These are phyloP conservation scores for Xylariales sp. DNA, from an alignment of 2,329 filamentous ascomycete species.

Conservation along the genomic window DNA sequence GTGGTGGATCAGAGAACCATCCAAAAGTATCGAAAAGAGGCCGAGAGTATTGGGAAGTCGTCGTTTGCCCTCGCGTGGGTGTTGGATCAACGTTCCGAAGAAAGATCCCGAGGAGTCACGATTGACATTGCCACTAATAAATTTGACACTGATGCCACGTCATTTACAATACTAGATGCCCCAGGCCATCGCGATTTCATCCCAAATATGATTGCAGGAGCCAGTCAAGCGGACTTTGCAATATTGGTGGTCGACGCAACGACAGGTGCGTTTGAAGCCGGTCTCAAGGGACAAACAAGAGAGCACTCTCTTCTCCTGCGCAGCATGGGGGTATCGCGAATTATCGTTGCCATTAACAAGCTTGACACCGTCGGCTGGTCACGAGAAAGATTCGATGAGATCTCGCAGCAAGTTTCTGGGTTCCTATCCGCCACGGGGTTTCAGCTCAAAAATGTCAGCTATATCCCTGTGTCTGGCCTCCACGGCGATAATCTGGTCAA, in stretches of 20 bases:
- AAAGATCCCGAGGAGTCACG: constrained; percentile 89
- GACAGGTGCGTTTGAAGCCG: constrained; percentile 91
- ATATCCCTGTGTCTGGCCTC: constrained; percentile 90
- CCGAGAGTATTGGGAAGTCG: constrained; percentile 90
- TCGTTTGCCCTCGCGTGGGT: constrained; percentile 98
- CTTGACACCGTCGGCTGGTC: constrained; percentile 90
- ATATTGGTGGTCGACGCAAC: constrained; percentile 93
- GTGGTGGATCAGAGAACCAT: constrained; percentile 89
- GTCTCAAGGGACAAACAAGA: constrained; percentile 90
- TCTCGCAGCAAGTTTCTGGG: constrained; percentile 82
- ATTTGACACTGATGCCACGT: constrained; percentile 88
- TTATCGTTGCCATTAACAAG: constrained; percentile 96
- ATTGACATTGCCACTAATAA: constrained; percentile 96
- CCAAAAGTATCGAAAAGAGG: constrained; percentile 88
- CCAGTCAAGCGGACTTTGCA: constrained; percentile 94
- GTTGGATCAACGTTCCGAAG: constrained; percentile 90
- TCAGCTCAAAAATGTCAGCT: constrained; percentile 80
- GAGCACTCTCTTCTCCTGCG: constrained; percentile 91
- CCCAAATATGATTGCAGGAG: constrained; percentile 98
- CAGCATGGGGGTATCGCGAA: constrained; percentile 87
- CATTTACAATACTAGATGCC: constrained; percentile 94
- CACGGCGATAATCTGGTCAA: constrained; percentile 86
- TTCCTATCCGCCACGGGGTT: constrained; percentile 89
- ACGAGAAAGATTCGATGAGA: constrained; percentile 83
- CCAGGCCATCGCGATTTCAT: constrained; percentile 96